These are phyloP conservation scores for Luffa aegyptiaca DNA, from an alignment of 306 rosid genomes.

Conservation along the genomic window DNA sequence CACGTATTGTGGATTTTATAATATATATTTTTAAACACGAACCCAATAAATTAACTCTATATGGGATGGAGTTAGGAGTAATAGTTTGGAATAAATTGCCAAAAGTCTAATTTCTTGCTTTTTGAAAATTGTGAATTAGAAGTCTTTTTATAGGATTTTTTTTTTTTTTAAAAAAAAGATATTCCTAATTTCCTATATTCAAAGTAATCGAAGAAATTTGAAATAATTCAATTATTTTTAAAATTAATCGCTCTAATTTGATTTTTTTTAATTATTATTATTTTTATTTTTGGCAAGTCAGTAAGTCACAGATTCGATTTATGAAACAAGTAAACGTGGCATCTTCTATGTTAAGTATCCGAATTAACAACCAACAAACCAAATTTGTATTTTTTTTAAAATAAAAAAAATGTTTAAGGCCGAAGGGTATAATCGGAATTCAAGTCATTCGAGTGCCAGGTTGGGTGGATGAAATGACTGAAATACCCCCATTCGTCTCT, in stretches of 20 bases:
- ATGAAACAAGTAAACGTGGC: neutral
- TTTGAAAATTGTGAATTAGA: too few relatives aligned
- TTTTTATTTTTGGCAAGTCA: neutral
- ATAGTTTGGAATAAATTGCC: neutral
- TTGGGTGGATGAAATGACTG: neutral
- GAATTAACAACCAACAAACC: neutral
- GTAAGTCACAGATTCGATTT: neutral
- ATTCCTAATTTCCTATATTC: too few relatives aligned
- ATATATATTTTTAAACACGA: neutral
- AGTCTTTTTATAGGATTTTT: too few relatives aligned
- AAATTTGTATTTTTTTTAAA: neutral
- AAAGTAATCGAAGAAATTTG: too few relatives aligned
- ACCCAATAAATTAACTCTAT: neutral
- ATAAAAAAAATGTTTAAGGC: too few relatives aligned
- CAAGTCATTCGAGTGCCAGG: neutral
- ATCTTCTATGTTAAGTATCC: neutral
- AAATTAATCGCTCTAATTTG: neutral
- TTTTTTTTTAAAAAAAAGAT: too few relatives aligned
- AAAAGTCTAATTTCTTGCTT: neutral
- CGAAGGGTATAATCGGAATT: neutral
- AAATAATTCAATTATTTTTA: neutral
- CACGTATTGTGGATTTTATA: too few relatives aligned
- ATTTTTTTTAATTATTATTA: neutral
- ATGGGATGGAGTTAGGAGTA: too few relatives aligned
- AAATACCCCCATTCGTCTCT: neutral